Evolutionary conservation across 345 rosid species (phyloP).

Genomic region (Brassica juncea): DNA sequence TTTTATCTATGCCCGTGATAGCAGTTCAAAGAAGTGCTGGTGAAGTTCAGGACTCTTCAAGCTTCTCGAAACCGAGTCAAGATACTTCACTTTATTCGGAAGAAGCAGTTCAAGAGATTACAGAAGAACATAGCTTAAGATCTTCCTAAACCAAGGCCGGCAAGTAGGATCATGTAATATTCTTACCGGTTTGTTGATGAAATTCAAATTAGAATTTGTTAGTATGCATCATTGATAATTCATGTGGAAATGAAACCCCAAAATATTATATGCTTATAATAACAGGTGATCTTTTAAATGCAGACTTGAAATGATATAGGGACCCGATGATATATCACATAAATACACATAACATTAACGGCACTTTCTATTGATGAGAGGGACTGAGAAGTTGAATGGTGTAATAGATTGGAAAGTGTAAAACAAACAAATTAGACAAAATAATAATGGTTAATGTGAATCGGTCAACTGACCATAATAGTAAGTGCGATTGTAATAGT

Average conservation of each 20-base stretch:
- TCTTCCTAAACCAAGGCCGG: conserved; percentile 21
- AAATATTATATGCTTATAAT: not conserved
- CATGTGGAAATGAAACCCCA: not conserved
- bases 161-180: not conserved
- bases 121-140: conserved; percentile 3
- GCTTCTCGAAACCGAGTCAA: conserved; percentile 16
- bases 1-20: not conserved
- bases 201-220: not conserved
- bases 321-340: not conserved
- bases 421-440: not conserved
- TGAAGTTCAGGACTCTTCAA: conserved; percentile 18
- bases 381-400: not conserved
- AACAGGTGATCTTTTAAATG: not conserved
- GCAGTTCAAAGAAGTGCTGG: not conserved
- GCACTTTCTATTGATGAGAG: not conserved
- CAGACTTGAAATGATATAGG: not conserved
- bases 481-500: not conserved
- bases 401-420: not conserved
- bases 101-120: not conserved
- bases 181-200: not conserved
- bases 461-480: not conserved
- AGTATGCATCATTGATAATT: not conserved
- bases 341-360: not conserved
- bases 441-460: too few species aligned
- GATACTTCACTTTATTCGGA: not conserved